phyloP scores from a whole-genome alignment of 2,329 filamentous ascomycete genomes.

The Ophiostoma triangulosporum region DNA sequence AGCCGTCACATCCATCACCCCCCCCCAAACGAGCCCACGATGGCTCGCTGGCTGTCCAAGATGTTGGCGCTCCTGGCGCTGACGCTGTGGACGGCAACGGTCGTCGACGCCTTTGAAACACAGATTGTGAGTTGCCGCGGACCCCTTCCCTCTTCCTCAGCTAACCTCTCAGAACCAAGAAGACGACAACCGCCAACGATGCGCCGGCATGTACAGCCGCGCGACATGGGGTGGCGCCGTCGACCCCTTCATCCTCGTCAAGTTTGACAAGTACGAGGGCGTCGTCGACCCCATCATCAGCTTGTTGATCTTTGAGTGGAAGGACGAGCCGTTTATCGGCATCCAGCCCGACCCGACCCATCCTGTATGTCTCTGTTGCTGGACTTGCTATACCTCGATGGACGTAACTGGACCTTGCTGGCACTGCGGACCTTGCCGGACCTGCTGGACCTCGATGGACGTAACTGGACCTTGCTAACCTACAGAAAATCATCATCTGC shows the following conservation, averaged over 20 bases:
- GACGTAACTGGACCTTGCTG: too few species aligned
- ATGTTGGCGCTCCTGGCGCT: conserved; percentile 35
- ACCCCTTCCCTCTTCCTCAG: neutral
- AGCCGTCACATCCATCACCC: neutral
- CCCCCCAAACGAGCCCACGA: conserved; percentile 21
- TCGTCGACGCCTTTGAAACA: conserved; percentile 37
- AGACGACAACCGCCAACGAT: conserved; percentile 67
- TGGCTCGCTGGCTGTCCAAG: conserved; percentile 41
- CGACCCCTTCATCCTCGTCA: conserved; percentile 79
- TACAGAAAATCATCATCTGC: conserved; percentile 49
- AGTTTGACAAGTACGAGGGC: conserved; percentile 51
- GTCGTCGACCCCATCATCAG: conserved; percentile 64
- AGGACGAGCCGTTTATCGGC: conserved; percentile 68
- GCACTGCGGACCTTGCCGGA: too few species aligned
- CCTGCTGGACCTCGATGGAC: neutral
- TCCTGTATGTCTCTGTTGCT: neutral
- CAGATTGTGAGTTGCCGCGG: conserved; percentile 30
- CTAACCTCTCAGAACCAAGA: conserved; percentile 49
- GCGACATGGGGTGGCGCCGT: conserved; percentile 76
- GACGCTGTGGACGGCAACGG: conserved; percentile 36
- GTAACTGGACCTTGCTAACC: too few species aligned
- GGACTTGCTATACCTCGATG: neutral
- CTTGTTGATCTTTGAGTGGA: conserved; percentile 88
- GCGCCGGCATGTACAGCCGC: conserved; percentile 85
- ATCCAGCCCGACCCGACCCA: conserved; percentile 40